phyloP scores from a whole-genome alignment of 2,329 filamentous ascomycete species.

The Biscogniauxia sp. region DNA sequence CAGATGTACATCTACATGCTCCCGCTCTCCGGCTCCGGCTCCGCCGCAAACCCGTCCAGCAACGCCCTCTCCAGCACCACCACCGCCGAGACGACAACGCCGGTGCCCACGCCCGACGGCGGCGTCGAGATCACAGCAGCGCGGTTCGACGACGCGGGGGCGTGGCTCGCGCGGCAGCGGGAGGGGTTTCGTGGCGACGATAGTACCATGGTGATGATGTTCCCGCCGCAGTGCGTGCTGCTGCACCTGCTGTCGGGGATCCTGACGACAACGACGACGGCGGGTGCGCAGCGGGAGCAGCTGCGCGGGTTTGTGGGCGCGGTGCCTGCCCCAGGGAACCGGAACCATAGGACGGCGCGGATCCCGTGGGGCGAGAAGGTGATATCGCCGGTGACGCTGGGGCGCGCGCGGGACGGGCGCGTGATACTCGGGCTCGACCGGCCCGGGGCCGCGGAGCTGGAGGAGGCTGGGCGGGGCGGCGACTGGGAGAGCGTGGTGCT shows the following conservation, averaged over 20 bases:
- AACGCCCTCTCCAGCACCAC: constrained; percentile 27
- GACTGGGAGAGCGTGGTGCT: constrained; percentile 60
- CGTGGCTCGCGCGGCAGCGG: constrained; percentile 69
- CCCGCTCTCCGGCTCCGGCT: constrained; percentile 48
- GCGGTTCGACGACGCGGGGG: constrained; percentile 66
- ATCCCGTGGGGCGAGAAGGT: constrained; percentile 60
- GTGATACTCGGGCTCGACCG: constrained; percentile 56
- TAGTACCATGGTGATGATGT: constrained; percentile 78
- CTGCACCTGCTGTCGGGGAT: constrained; percentile 57
- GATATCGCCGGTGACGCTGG: constrained; percentile 54
- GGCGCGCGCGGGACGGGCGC: constrained; percentile 42
- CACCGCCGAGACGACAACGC: constrained; percentile 45
- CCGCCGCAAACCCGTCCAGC: too few species aligned
- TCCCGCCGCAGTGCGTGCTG: constrained; percentile 85
- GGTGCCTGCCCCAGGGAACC: too few species aligned
- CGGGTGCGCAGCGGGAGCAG: constrained; percentile 35
- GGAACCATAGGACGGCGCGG: constrained; percentile 40
- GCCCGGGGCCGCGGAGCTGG: constrained; percentile 53
- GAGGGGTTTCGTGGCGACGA: constrained; percentile 66
- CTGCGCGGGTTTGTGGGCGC: constrained; percentile 53
- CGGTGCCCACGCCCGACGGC: constrained; percentile 70
- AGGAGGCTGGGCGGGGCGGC: constrained; percentile 46
- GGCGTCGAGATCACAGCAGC: constrained; percentile 68
- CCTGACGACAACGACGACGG: constrained; percentile 31
- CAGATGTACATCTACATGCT: constrained; percentile 97